phyloP scores from a whole-genome alignment of 331 rosid genomes.

The Malus hybrid region DNA sequence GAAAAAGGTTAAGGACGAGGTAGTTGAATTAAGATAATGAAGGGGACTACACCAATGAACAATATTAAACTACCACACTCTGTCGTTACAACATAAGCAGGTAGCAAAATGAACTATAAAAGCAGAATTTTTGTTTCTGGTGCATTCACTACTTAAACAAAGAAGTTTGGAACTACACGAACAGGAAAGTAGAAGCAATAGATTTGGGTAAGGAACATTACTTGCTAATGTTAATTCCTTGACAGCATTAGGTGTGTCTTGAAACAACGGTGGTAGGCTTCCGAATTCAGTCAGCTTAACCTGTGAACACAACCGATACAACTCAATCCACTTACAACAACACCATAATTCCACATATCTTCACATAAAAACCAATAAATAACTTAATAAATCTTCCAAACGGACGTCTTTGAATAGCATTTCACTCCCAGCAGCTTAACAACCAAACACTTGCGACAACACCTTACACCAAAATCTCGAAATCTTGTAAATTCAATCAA shows the following conservation, averaged over 20 bases:
- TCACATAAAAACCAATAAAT: neutral
- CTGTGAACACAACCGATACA: slow-evolving; percentile 26
- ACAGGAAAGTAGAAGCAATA: neutral
- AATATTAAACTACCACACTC: neutral
- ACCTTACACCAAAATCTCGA: neutral
- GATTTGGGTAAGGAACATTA: slow-evolving; percentile 31
- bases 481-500: neutral
- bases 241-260: slow-evolving; percentile 59
- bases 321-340: neutral
- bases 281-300: slow-evolving; percentile 65
- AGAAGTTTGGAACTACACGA: neutral
- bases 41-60: neutral
- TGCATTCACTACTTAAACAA: neutral
- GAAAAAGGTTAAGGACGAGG: neutral
- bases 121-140: neutral
- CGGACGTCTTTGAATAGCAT: neutral
- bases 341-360: neutral
- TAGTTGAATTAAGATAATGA: neutral
- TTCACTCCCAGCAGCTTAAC: neutral
- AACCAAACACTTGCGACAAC: neutral
- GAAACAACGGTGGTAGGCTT: slow-evolving; percentile 95
- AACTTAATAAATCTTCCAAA: neutral
- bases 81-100: neutral
- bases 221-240: slow-evolving; percentile 79
- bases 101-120: neutral